A percentile compares a stretch with the other conserved stretches of the same genome.
These are phyloP conservation scores for Dunaliella primolecta DNA, from an alignment of 139 green algal genomes.

Conservation along the genomic window DNA sequence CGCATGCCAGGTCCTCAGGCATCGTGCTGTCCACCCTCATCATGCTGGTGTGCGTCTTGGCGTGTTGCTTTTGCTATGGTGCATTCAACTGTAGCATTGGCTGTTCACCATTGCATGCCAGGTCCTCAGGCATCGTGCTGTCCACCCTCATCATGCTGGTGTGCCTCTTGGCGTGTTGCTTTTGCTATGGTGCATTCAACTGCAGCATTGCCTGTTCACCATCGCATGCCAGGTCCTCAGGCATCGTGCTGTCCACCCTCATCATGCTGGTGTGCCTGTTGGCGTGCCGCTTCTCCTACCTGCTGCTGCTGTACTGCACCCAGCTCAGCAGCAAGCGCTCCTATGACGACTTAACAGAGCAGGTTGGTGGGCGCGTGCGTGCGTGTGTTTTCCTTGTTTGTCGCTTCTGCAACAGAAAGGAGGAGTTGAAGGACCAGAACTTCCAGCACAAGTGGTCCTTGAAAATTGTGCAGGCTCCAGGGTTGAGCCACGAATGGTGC, in stretches of 20 bases:
- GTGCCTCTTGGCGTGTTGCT: constrained; percentile 55
- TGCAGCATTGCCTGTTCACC: too few relatives aligned
- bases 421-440: too few relatives aligned
- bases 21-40: constrained; percentile 61
- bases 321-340: constrained; percentile 59
- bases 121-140: constrained; percentile 53
- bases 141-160: constrained; percentile 63
- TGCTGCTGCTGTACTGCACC: constrained; percentile 67
- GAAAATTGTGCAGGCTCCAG: too few relatives aligned
- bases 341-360: constrained; percentile 68
- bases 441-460: too few relatives aligned
- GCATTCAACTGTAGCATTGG: too few relatives aligned
- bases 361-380: too few relatives aligned
- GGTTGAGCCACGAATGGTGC: too few relatives aligned
- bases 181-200: too few relatives aligned
- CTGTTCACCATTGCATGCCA: too few relatives aligned
- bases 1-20: constrained; percentile 37
- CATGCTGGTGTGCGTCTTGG: constrained; percentile 61
- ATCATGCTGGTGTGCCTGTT: constrained; percentile 66
- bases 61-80: constrained; percentile 60
- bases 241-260: constrained; percentile 58
- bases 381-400: too few relatives aligned
- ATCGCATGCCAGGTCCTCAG: constrained; percentile 31
- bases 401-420: too few relatives aligned
- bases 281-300: constrained; percentile 63